Evolutionary conservation across 2,329 filamentous ascomycete species (phyloP).

Genomic region (Bipolaris gigantea): DNA sequence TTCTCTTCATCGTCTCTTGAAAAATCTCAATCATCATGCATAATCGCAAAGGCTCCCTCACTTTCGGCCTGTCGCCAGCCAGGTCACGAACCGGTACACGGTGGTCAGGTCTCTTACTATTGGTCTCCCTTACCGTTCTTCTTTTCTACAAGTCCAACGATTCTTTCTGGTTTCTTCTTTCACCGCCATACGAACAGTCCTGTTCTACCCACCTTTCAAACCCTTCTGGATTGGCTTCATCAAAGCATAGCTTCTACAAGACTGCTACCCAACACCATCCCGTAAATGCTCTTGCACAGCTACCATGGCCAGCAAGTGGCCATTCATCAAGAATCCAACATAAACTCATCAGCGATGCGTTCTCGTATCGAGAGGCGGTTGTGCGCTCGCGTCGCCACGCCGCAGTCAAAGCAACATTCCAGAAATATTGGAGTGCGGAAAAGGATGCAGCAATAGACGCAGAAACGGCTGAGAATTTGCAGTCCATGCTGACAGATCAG

Average conservation of each 20-base stretch:
- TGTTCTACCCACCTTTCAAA: constrained; percentile 22
- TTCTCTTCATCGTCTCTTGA: neutral
- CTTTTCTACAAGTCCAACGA: constrained; percentile 11
- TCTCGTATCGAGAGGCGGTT: constrained; percentile 20
- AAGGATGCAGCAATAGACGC: too few species aligned
- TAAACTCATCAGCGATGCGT: neutral
- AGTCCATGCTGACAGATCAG: neutral
- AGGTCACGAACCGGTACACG: constrained; percentile 14
- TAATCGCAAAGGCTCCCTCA: constrained; percentile 13
- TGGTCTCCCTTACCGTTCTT: constrained; percentile 14
- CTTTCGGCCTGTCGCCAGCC: constrained; percentile 6
- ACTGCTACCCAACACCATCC: neutral
- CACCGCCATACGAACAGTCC: constrained; percentile 6
- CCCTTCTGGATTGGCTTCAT: constrained; percentile 6
- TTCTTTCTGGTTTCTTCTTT: constrained; percentile 13
- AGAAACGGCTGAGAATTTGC: neutral
- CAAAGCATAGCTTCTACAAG: neutral
- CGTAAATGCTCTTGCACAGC: neutral
- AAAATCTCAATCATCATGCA: constrained; percentile 8
- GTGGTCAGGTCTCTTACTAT: constrained; percentile 16
- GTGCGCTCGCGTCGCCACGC: constrained; percentile 65
- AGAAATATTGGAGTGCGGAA: constrained; percentile 74
- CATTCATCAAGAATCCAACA: neutral
- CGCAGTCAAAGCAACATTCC: constrained; percentile 71
- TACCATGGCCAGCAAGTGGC: neutral